Conservation (phyloP, 768 basidiomycete genomes). For the Collybiopsis luxurians region DNA sequence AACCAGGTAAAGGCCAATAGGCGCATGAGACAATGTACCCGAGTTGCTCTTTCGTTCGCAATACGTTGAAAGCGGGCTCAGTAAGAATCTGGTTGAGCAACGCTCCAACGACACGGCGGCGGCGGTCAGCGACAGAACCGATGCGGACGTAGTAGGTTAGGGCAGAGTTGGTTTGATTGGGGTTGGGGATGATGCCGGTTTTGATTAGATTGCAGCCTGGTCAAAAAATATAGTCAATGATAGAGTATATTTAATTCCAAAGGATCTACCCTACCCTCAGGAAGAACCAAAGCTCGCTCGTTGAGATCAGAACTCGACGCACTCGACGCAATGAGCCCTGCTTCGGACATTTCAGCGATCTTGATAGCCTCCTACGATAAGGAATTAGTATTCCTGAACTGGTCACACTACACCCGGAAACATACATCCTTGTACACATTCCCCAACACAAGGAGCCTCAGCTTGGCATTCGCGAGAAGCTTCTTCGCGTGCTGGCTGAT, state of each 20-base stretch:
- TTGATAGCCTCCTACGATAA: constrained; percentile 66
- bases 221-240: neutral
- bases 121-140: constrained; percentile 64
- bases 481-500: constrained; percentile 58
- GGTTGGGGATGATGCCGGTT: constrained; percentile 69
- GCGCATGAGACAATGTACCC: constrained; percentile 85
- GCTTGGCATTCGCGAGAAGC: constrained; percentile 61
- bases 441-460: constrained; percentile 76
- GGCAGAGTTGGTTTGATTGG: constrained; percentile 83
- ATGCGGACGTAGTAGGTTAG: constrained; percentile 84
- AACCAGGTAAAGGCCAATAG: constrained; percentile 55
- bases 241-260: neutral
- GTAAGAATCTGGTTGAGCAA: constrained; percentile 80
- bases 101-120: constrained; percentile 59
- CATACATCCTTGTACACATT: constrained; percentile 84
- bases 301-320: constrained; percentile 54
- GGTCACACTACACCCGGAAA: too few relatives aligned
- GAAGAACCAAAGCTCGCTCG: constrained; percentile 62
- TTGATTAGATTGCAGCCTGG: constrained; percentile 72
- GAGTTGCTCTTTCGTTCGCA: constrained; percentile 93
- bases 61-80: constrained; percentile 90
- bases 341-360: constrained; percentile 71
- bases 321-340: constrained; percentile 53
- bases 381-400: neutral
- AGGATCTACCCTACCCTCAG: constrained; percentile 46